Conservation (phyloP, 116 monocot species). For the Zostera marina region DNA sequence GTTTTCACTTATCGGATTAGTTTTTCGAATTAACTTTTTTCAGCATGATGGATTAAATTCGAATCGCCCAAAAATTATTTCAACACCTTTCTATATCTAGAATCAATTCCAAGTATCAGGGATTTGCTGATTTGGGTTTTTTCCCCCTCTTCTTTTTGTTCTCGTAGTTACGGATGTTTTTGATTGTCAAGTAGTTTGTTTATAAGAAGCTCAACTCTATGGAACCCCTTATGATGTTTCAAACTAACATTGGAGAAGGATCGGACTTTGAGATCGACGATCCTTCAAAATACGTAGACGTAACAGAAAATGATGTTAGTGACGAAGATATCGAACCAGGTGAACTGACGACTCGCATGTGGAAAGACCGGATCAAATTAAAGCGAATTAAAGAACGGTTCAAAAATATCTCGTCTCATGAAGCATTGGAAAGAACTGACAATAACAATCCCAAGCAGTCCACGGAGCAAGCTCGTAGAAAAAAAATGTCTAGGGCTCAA, state of each 20-base stretch:
- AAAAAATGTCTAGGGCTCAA: constrained; percentile 79
- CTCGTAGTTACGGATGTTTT: not conserved
- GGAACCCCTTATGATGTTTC: constrained; percentile 19
- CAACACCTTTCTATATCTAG: too few species aligned
- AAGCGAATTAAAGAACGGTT: constrained; percentile 53
- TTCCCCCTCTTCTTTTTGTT: not conserved
- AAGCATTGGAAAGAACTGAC: not conserved
- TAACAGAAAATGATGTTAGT: constrained; percentile 79
- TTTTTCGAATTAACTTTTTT: too few species aligned
- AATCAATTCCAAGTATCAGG: too few species aligned
- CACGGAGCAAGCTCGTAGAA: constrained; percentile 70
- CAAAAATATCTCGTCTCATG: constrained; percentile 11
- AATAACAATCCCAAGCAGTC: constrained; percentile 36
- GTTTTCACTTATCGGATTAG: too few species aligned
- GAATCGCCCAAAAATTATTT: too few species aligned
- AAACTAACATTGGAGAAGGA: constrained; percentile 20
- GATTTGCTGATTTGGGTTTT: too few species aligned
- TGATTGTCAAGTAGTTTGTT: not conserved
- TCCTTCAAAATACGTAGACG: constrained; percentile 21
- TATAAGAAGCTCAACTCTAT: constrained; percentile 9
- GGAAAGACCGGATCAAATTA: constrained; percentile 67
- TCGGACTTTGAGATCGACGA: constrained; percentile 49
- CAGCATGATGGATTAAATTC: too few species aligned
- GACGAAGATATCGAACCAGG: constrained; percentile 76
- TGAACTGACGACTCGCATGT: constrained; percentile 52